Evolutionary conservation across 345 rosid species (phyloP).

Genomic region (Eutrema japonicum): DNA sequence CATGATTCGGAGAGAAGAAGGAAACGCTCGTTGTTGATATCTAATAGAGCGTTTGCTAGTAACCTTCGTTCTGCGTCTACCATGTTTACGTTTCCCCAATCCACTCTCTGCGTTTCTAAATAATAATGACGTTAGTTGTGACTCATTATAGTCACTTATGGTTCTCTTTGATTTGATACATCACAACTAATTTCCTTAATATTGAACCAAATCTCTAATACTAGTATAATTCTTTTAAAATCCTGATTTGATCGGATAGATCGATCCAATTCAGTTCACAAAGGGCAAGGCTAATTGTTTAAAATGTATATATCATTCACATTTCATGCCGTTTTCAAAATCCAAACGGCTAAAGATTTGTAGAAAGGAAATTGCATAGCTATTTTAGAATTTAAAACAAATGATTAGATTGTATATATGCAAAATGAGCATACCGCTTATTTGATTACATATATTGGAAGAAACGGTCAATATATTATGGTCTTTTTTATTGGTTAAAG

Average conservation of each 20-base stretch:
- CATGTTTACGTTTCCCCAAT: slow-evolving; percentile 78
- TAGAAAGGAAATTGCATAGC: no score
- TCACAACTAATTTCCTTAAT: neutral
- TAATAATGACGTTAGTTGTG: neutral
- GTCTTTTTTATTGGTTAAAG: neutral
- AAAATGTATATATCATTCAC: no score
- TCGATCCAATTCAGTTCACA: neutral
- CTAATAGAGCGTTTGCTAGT: slow-evolving; percentile 75
- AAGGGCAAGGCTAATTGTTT: neutral
- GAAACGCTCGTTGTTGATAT: slow-evolving; percentile 67
- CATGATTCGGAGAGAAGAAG: slow-evolving; percentile 81
- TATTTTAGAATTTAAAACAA: neutral
- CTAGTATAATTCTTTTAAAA: neutral
- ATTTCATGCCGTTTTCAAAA: no score
- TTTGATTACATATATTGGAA: neutral
- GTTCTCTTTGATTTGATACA: slow-evolving; percentile 5
- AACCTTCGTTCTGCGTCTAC: slow-evolving; percentile 85
- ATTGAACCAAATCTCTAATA: neutral
- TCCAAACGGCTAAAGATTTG: no score
- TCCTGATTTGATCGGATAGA: neutral
- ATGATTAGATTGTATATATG: neutral
- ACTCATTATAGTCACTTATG: neutral
- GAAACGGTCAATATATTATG: neutral
- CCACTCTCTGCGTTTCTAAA: slow-evolving; percentile 55
- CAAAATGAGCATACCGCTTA: neutral